Base-by-base conservation (phyloP, 169 alveolate species). In the Plasmodium ovale region DNA sequence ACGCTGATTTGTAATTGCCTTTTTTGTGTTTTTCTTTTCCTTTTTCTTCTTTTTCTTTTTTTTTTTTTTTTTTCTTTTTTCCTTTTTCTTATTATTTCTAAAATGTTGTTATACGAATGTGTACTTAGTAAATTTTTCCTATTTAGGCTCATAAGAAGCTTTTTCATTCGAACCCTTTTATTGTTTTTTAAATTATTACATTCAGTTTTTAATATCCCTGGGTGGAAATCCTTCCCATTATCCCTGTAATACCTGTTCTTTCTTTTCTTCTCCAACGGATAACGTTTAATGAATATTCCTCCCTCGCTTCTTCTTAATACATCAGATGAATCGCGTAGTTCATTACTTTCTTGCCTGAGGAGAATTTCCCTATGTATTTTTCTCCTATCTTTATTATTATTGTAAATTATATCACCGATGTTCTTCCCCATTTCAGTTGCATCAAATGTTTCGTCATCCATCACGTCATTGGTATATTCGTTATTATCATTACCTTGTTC, bases 1-100 rank as follows among this genome's bases (percentile, higher is more conserved):
- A 82, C 25, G 44, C 90, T 82, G 27, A 82, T 82, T 82, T 82
- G 90, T 33, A 82, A 59, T 37, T 82, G 82, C 3, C 68, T 65
- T 58, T 53, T 82, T 51, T 65, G 23, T 51, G 33, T 19, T 60
- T 25, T 77, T 54, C 56, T 65, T 31, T 27, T 67, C 21, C 49
- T 10, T 9, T 37, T 47, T 33, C 39, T n/a, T 25, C 12, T 71
- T 71, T 23, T 51, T 51, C 12, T 16, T 29, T 71, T 71, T 71
- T 33, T 71, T 42, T 51, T 35, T 31, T 21, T 53, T 56, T 65
- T 29, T 44, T 35, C 49, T 33, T 42, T 19, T 29, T 39, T 42
- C 27, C 56, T 31, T 2, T 21, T 74, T 35, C 35, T 62, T 42
- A 60, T 16, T 35, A 82, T 31, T 9, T 42, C 71, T 16, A 65